Evolutionary conservation across 1,139 yeast genomes (phyloP).

Genomic region (Nakaseomyces kungkrabaensis): DNA sequence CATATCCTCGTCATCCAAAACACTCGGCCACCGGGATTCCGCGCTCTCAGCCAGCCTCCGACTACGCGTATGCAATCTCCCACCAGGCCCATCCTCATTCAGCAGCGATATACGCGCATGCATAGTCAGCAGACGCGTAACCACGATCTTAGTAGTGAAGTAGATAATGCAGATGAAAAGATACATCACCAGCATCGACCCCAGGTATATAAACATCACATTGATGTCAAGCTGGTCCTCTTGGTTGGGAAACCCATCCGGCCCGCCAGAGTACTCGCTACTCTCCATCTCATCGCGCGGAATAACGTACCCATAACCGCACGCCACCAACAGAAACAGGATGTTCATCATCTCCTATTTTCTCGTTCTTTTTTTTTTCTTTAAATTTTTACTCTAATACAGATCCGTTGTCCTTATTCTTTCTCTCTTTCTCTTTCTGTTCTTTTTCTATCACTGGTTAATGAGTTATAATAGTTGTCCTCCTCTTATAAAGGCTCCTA

Average conservation of each 20-base stretch:
- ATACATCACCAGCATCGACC: conserved; percentile 20
- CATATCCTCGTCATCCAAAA: conserved; percentile 56
- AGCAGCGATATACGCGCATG: conserved; percentile 13
- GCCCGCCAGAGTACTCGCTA: background rate
- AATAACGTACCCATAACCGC: background rate
- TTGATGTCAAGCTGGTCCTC: conserved; percentile 3
- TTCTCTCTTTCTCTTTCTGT: too few relatives aligned
- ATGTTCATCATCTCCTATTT: background rate
- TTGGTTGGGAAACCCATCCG: conserved; percentile 2
- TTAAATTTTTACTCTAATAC: too few relatives aligned
- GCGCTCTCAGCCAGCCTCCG: conserved; percentile 8
- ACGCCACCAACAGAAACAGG: conserved; percentile 2
- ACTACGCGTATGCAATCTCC: background rate
- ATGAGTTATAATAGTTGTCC: too few relatives aligned
- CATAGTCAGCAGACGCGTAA: conserved; percentile 14
- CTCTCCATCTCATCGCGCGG: conserved; percentile 1
- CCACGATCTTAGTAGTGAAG: conserved; percentile 14
- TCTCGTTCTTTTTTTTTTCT: too few relatives aligned
- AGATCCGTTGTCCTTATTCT: too few relatives aligned
- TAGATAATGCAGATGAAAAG: conserved; percentile 17
- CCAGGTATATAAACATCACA: conserved; percentile 3
- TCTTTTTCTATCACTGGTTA: too few relatives aligned
- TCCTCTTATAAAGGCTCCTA: too few relatives aligned
- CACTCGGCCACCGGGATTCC: conserved; percentile 39
- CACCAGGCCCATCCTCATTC: conserved; percentile 7